A percentile compares a stretch with the other conserved stretches of the same genome.
Conservation (phyloP, 2,329 filamentous ascomycete species). For the Diaporthe longicolla region DNA sequence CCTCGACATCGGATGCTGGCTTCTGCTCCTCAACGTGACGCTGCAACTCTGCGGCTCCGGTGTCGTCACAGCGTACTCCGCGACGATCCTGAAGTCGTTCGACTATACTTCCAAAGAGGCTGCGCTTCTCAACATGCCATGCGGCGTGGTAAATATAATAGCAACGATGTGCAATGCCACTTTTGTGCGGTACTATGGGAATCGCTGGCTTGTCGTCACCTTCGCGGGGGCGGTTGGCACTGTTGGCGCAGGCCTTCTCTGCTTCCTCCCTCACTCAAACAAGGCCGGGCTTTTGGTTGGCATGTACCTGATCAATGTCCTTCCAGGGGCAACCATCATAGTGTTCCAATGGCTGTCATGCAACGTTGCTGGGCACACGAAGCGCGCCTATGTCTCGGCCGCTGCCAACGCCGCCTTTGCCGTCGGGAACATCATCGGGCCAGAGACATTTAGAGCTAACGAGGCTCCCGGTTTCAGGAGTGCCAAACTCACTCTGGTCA, state of each 20-base stretch:
- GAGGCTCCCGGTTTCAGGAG: constrained; percentile 20
- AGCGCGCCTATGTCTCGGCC: constrained; percentile 17
- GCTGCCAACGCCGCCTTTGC: constrained; percentile 28
- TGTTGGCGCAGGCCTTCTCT: constrained; percentile 11
- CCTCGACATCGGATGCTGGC: constrained; percentile 45
- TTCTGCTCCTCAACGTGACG: constrained; percentile 44
- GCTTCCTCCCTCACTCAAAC: constrained; percentile 27
- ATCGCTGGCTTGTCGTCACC: constrained; percentile 17
- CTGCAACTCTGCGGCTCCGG: constrained; percentile 45
- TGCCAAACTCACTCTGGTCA: constrained; percentile 19
- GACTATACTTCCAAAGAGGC: constrained; percentile 29
- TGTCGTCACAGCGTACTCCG: constrained; percentile 38
- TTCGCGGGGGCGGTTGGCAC: not conserved
- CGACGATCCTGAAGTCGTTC: constrained; percentile 29
- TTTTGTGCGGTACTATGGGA: constrained; percentile 14
- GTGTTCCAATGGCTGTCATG: constrained; percentile 25
- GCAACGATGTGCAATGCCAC: constrained; percentile 23
- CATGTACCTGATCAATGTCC: constrained; percentile 25
- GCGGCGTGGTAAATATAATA: constrained; percentile 7
- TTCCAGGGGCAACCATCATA: constrained; percentile 20
- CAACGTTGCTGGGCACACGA: constrained; percentile 26
- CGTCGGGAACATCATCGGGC: constrained; percentile 9
- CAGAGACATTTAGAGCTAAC: constrained; percentile 19
- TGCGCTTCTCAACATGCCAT: constrained; percentile 46
- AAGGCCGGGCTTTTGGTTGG: not conserved